Conservation (phyloP, 176 grass and related monocot genomes). For the Areca catechu region DNA sequence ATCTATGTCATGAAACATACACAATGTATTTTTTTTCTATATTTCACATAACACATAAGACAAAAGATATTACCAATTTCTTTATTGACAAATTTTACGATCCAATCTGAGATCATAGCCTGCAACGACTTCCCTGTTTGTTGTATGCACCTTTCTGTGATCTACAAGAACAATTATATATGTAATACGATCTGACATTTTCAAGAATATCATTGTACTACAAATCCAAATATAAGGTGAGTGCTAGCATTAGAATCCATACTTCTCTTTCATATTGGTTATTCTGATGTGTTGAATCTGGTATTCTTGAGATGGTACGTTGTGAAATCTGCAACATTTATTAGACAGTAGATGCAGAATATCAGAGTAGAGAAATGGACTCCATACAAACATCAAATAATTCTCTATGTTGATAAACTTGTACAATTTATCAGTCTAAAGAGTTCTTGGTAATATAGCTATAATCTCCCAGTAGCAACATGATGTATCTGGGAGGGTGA, state of each 20-base stretch:
- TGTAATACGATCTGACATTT: slow-evolving; percentile 16
- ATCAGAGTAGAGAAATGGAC: too few relatives aligned
- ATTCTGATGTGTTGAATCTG: slow-evolving; percentile 54
- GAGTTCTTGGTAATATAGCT: too few relatives aligned
- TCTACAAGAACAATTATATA: slow-evolving; percentile 42
- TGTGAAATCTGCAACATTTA: slow-evolving; percentile 44
- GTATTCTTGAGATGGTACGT: slow-evolving; percentile 48
- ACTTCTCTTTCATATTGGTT: slow-evolving; percentile 93
- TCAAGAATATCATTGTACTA: background rate
- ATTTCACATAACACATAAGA: background rate
- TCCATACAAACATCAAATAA: too few relatives aligned
- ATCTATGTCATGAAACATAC: too few relatives aligned
- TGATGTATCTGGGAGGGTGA: too few relatives aligned
- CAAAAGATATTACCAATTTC: slow-evolving; percentile 56
- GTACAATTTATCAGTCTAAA: too few relatives aligned
- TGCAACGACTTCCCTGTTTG: slow-evolving; percentile 72
- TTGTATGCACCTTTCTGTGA: slow-evolving; percentile 92
- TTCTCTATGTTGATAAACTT: too few relatives aligned
- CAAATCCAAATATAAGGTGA: too few relatives aligned
- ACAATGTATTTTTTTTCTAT: too few relatives aligned
- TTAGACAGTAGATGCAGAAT: too few relatives aligned
- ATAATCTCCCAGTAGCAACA: too few relatives aligned
- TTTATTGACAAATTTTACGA: slow-evolving; percentile 78
- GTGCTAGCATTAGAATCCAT: slow-evolving; percentile 8
- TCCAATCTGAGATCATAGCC: slow-evolving; percentile 78